Evolutionary conservation across 2,329 filamentous ascomycete species (phyloP).

Genomic region (Claviceps sp.): DNA sequence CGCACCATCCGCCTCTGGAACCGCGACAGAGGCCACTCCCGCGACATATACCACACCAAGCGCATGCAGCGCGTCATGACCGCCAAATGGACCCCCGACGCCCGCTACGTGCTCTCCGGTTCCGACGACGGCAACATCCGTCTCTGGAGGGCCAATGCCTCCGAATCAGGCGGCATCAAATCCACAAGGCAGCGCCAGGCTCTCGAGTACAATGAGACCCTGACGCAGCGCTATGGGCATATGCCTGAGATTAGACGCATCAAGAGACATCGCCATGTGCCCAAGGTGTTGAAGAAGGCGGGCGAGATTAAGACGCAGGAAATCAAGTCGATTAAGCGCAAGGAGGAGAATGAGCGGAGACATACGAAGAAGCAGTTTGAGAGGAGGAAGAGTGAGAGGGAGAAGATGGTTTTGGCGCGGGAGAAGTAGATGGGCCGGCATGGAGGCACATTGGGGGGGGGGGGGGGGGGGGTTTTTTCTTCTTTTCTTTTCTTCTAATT

Average conservation of each 20-base stretch:
- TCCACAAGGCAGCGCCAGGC: constrained; percentile 73
- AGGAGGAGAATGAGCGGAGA: constrained; percentile 86
- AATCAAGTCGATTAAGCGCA: constrained; percentile 72
- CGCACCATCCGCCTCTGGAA: constrained; percentile 80
- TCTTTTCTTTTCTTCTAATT: not conserved
- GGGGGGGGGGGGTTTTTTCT: not conserved
- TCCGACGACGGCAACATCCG: constrained; percentile 84
- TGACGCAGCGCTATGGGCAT: constrained; percentile 74
- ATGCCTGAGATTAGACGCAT: constrained; percentile 95
- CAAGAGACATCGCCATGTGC: constrained; percentile 78
- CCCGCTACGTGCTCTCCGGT: constrained; percentile 77
- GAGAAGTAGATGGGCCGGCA: constrained; percentile 30
- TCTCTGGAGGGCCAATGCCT: constrained; percentile 81
- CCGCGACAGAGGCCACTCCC: constrained; percentile 64
- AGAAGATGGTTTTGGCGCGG: constrained; percentile 76
- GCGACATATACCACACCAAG: constrained; percentile 95
- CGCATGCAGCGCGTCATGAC: constrained; percentile 93
- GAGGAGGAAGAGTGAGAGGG: constrained; percentile 63
- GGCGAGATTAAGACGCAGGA: constrained; percentile 89
- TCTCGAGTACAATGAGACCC: constrained; percentile 78
- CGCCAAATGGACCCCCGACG: constrained; percentile 73
- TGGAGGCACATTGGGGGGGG: not conserved
- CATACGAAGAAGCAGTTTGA: constrained; percentile 75
- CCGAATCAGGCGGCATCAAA: constrained; percentile 71
- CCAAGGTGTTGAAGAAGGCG: constrained; percentile 90